Percentiles rank a stretch among this genome's conserved stretches.
These are phyloP conservation scores for Fusarium hostae DNA, from an alignment of 2,329 filamentous ascomycete species.

Conservation along the genomic window DNA sequence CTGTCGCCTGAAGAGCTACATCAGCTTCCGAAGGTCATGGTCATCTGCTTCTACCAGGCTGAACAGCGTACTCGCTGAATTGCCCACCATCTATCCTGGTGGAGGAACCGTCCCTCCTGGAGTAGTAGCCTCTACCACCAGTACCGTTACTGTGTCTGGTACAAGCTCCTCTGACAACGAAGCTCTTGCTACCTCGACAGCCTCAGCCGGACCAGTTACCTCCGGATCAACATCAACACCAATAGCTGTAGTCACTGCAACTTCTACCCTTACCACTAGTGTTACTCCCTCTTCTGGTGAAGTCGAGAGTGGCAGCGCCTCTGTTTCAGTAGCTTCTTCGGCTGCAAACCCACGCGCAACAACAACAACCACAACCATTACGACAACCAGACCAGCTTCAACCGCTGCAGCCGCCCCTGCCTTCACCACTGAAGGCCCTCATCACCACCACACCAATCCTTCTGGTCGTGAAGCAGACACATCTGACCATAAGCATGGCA, in stretches of 20 bases:
- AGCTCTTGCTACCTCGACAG: neutral
- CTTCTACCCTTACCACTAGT: neutral
- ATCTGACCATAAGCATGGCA: neutral
- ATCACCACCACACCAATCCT: neutral
- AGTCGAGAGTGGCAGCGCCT: neutral
- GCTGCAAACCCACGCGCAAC: neutral
- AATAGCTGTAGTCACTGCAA: neutral
- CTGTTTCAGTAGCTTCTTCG: neutral
- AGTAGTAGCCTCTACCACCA: neutral
- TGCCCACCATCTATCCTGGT: constrained; percentile 11
- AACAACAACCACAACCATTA: constrained; percentile 16
- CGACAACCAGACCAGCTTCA: neutral
- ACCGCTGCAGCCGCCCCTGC: neutral
- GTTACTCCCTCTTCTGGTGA: neutral
- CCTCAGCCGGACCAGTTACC: neutral
- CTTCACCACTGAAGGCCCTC: neutral
- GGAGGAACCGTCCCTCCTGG: neutral
- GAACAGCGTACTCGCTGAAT: neutral
- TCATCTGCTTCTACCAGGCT: constrained; percentile 10
- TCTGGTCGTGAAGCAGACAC: neutral
- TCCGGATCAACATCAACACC: neutral
- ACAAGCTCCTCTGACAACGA: neutral
- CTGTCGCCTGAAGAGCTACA: neutral
- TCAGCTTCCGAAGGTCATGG: constrained; percentile 2
- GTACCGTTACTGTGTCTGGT: neutral